Base-by-base conservation (phyloP, 2,329 filamentous ascomycete species). In the Whalleya microplaca region DNA sequence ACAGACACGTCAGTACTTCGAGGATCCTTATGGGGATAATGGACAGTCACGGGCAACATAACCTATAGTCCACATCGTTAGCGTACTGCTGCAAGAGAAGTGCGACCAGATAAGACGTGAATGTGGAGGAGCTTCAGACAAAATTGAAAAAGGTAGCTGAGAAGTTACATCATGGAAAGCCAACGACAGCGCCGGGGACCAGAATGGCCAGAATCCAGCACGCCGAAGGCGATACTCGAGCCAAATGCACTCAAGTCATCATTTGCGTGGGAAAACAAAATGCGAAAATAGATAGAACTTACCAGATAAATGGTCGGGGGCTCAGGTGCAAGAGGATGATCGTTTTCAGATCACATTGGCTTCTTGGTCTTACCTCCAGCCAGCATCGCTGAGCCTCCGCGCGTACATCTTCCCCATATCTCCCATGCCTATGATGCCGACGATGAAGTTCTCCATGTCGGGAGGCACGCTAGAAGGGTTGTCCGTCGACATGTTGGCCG, bases 221-320 rank as follows among this genome's bases (percentile, higher is more conserved):
- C 76, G 73, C 79, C 77, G 79, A 81, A 79, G 77, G 80, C 86
- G 86, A 92, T 96, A 84, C 94, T 98, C 94, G 92, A 98, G 94
- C 94, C 94, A 98, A 98, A 98, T 98, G 94, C 94, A 93, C 94
- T 98, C 94, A 94, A 92, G 94, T 98, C 94, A 98, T 98, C 94
- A 96, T 92, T 73, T 74, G 74, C 74, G 70, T 70, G 63, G 75
- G 68, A 57, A 37, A 14, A 52, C 49, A 51, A 23, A 45, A 19
- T 48, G 20, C 19, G 53, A 44, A 46, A 47, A 55, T 29, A 52
- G 59, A 55, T 41, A 44, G 47, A 42, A 71, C 77, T 76, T 75
- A 79, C 77, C 72, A 73, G 68, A 61, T 64, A 55, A 19, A 45
- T 27, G 18, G 60, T 66, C 42, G 47, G 58, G 68, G 64, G 63